Evolutionary conservation across 164 flowering plant species (phyloP).

Genomic region (Hamamelis virginiana): DNA sequence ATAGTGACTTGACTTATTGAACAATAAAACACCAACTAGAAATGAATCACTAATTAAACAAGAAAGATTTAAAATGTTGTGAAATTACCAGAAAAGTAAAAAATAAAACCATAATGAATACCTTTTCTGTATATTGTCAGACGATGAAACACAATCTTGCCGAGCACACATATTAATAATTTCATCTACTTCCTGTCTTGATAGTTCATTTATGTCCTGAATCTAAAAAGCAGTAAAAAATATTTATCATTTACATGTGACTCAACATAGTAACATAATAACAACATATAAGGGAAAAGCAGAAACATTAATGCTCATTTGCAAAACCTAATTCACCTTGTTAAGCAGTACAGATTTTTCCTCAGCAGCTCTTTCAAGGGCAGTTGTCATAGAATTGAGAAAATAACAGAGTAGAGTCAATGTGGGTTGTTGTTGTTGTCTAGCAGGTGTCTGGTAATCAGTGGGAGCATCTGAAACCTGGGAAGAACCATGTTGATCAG

Average conservation of each 20-base stretch:
- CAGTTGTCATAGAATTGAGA: slow-evolving; percentile 48
- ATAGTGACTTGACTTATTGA: too few species aligned
- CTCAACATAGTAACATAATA: not conserved
- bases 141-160: slow-evolving; percentile 49
- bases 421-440: slow-evolving; percentile 63
- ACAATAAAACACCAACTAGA: too few species aligned
- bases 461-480: slow-evolving; percentile 58
- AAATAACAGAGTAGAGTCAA: slow-evolving; percentile 52
- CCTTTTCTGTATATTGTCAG: slow-evolving; percentile 84
- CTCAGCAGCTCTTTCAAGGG: slow-evolving; percentile 84
- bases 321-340: slow-evolving; percentile 48
- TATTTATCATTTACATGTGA: not conserved
- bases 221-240: slow-evolving; percentile 45
- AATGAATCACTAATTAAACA: too few species aligned
- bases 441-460: slow-evolving; percentile 35
- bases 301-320: not conserved
- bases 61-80: too few species aligned
- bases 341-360: slow-evolving; percentile 72
- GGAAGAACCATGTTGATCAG: slow-evolving; percentile 5
- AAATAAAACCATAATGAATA: slow-evolving; percentile 17
- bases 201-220: slow-evolving; percentile 86
- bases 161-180: slow-evolving; percentile 57
- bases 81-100: not conserved
- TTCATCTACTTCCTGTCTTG: slow-evolving; percentile 95
- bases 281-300: not conserved